These are phyloP conservation scores for Themeda triandra DNA, from an alignment of 176 grass and related monocot genomes.

Conservation along the genomic window DNA sequence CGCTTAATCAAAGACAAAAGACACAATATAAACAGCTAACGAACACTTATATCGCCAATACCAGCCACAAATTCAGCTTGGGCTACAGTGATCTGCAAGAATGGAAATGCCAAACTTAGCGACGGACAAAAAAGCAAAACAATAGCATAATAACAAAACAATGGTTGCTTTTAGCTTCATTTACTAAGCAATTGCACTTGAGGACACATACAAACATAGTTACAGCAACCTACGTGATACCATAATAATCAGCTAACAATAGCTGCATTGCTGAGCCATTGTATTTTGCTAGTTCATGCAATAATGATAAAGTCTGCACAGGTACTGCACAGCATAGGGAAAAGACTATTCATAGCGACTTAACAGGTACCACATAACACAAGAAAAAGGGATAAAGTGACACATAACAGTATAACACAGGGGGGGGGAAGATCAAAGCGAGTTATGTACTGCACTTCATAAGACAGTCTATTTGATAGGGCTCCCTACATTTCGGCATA, in stretches of 20 bases:
- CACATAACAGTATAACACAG: background rate
- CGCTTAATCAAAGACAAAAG: constrained; percentile 33
- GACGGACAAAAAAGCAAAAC: constrained; percentile 6
- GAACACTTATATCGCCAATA: constrained; percentile 49
- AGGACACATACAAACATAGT: background rate
- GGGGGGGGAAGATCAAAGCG: background rate
- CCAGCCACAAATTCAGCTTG: constrained; percentile 42
- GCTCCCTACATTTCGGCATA: background rate
- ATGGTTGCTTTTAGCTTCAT: background rate
- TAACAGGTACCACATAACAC: background rate
- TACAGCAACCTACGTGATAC: background rate
- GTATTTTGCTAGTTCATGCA: constrained; percentile 1
- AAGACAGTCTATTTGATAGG: background rate
- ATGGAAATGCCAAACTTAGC: constrained; percentile 43
- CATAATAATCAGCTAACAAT: background rate
- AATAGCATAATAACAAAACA: constrained; percentile 7
- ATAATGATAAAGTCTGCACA: background rate
- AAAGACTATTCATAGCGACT: background rate
- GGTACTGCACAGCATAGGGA: background rate
- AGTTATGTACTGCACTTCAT: constrained; percentile 9
- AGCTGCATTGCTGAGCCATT: background rate
- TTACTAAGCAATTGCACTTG: background rate
- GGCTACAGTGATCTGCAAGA: constrained; percentile 52
- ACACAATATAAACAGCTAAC: constrained; percentile 51
- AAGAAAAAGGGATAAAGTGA: background rate